Evolutionary conservation across 805 yeast species (phyloP), one percentile per base, ranked within the genome.

Genomic region (Millerozyma miso): DNA sequence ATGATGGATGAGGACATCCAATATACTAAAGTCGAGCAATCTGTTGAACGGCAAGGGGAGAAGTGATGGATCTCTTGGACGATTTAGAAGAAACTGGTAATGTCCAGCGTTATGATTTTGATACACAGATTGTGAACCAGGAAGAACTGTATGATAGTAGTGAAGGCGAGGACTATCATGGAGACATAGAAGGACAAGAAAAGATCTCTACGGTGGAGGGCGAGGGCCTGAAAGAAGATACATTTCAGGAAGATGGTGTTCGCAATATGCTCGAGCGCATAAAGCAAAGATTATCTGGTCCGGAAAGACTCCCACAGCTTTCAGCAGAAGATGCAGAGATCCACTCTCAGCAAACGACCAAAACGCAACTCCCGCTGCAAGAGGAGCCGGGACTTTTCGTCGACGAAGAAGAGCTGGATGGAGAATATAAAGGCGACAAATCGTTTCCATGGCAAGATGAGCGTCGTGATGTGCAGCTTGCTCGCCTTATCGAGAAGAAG

Each of bases 271-370:
- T 38, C 14, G 35, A 31, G 23, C 37, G 17, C 20, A 29, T 20
- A 32, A 35, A 33, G 19, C 33, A 31, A 33, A 18, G 29, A 16
- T 36, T 19, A 38, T 46, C 16, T 32, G 39, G 8, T 19, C 26
- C 19, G 32, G 34, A 17, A 37, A 38, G 31, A 33, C 57, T 69
- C 16, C 74, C 74, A 1, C 73, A 69, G 46, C 53, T 69, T 37
- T 56, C 47, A 4, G 35, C 54, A 3, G 59, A 56, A 40, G 51
- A 49, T 31, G 48, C 48, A 12, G 45, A 49, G 31, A 19, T 55
- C 15, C 35, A 13, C 10, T 8, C 37, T n/a, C 34, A 16, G 7
- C 7, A 32, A 15, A 8, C 34, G 15, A 13, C 34, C 14, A 6
- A 32, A 7, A 6, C 7, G 14, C 34, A 32, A 13, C 6, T 13